These are phyloP conservation scores for Neonothopanus nambi DNA, from an alignment of 1,284 basidiomycete species.

Conservation along the genomic window DNA sequence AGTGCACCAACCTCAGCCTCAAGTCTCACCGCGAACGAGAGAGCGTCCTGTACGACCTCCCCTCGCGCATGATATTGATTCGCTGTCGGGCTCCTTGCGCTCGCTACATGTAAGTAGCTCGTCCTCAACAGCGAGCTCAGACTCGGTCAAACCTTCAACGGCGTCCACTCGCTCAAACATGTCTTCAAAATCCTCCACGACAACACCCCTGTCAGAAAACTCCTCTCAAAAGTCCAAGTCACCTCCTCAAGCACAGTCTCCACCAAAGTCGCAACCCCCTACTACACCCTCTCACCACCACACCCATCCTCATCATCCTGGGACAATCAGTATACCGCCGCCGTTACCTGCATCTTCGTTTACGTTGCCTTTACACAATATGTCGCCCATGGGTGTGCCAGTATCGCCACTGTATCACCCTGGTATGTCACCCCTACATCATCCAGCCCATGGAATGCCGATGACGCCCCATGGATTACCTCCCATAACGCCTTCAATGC, in stretches of 20 bases:
- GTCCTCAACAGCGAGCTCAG: constrained; percentile 19
- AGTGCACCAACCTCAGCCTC: constrained; percentile 12
- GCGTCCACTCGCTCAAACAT: not conserved
- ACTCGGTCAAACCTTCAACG: constrained; percentile 11
- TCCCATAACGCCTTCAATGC: constrained; percentile 80
- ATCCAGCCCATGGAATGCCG: constrained; percentile 32
- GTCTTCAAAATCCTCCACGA: constrained; percentile 14
- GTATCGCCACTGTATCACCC: constrained; percentile 37
- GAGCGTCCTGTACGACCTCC: not conserved
- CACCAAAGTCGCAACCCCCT: not conserved
- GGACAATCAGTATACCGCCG: constrained; percentile 69
- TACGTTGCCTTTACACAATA: constrained; percentile 35
- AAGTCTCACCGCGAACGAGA: not conserved
- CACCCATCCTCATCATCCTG: constrained; percentile 64
- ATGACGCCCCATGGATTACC: constrained; percentile 71
- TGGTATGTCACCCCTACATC: constrained; percentile 37
- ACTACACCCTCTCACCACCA: constrained; percentile 27
- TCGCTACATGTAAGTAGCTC: constrained; percentile 10
- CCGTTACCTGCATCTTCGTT: constrained; percentile 45
- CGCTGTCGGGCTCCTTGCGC: constrained; percentile 4
- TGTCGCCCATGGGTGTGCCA: constrained; percentile 23
- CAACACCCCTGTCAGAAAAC: constrained; percentile 6
- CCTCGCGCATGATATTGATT: constrained; percentile 6
- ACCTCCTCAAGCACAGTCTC: not conserved
- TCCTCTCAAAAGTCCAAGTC: constrained; percentile 3